Evolutionary conservation across 495 filamentous ascomycete species (phyloP), one percentile per base, ranked within the genome.

Genomic region (Achaetomiella virescens): DNA sequence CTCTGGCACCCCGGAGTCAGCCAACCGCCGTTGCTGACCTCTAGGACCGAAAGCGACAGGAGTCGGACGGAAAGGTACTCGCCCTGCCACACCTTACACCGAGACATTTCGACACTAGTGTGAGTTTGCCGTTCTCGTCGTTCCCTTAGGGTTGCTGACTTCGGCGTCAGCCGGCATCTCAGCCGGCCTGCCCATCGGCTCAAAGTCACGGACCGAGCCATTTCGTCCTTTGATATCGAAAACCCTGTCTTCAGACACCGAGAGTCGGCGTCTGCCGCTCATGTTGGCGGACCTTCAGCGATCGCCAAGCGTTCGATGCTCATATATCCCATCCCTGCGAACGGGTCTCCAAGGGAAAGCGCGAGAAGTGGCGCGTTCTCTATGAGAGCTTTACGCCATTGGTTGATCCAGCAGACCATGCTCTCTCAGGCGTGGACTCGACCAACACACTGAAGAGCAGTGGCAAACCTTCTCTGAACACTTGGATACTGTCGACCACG

Each of bases 21-120:
- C 29, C 9, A 27, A 14, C 4, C 17, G 22, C 43, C 6, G 35
- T 52, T 55, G 54, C 64, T 63, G 57, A 66, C 54, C 27, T 48
- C 36, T 48, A 9, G 35, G 47, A 51, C 41, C 24, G 42, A 57
- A 63, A 68, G 65, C 45, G 61, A 67, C 41, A 65, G 54, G 18
- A 59, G 60, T 35, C 64, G 61, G 21, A 60, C 56, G 22, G 65
- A 70, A 12, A 69, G 62, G 35, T 71, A 64, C 48, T 61, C 61
- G 9, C 63, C 69, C 0, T 71, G 69, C 51, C 69, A 71, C 40
- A 64, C 69, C 8, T 20, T 54, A n/a, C 69, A 70, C 49, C 60
- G 63, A 50, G 65, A 71, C 18, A 70, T 71, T 44, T 69, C 69
- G 9, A 69, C 67, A 36, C 57, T 71, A 21, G 67, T 68, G 67